phyloP scores from a whole-genome alignment of 1,284 basidiomycete species.

The Sporisorium reilianum region DNA sequence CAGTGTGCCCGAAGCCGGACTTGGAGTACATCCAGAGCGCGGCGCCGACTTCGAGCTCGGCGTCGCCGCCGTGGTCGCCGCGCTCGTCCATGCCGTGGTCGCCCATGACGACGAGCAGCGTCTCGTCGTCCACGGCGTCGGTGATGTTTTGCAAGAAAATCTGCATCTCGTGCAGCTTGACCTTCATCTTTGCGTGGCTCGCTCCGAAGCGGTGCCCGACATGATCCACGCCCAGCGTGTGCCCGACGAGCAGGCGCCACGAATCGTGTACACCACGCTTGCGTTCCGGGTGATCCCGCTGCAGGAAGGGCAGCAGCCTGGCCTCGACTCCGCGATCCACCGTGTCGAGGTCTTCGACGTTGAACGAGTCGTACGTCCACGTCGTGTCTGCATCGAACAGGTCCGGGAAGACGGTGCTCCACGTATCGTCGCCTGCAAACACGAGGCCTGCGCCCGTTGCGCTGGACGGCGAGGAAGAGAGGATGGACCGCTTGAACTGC shows the following conservation, averaged over 20 bases:
- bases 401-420: conserved; percentile 87
- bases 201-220: conserved; percentile 95
- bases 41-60: conserved; percentile 84
- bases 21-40: conserved; percentile 85
- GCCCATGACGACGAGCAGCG: conserved; percentile 86
- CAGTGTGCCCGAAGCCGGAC: conserved; percentile 17
- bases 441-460: conserved; percentile 69
- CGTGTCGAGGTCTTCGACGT: conserved; percentile 96
- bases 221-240: conserved; percentile 97
- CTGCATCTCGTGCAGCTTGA: conserved; percentile 79
- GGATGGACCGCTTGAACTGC: conserved; percentile 68
- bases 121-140: conserved; percentile 58
- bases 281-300: conserved; percentile 34
- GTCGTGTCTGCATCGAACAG: conserved; percentile 79
- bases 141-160: conserved; percentile 46
- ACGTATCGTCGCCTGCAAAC: conserved; percentile 97
- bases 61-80: conserved; percentile 96
- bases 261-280: conserved; percentile 18
- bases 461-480: not conserved
- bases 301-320: conserved; percentile 86
- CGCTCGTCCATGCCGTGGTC: conserved; percentile 97
- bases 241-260: conserved; percentile 90
- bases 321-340: conserved; percentile 90
- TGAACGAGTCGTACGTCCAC: conserved; percentile 94
- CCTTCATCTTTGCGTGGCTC: conserved; percentile 84